phyloP scores from a whole-genome alignment of 2,329 filamentous ascomycete genomes.

The Arthrobotrys entomopaga region DNA sequence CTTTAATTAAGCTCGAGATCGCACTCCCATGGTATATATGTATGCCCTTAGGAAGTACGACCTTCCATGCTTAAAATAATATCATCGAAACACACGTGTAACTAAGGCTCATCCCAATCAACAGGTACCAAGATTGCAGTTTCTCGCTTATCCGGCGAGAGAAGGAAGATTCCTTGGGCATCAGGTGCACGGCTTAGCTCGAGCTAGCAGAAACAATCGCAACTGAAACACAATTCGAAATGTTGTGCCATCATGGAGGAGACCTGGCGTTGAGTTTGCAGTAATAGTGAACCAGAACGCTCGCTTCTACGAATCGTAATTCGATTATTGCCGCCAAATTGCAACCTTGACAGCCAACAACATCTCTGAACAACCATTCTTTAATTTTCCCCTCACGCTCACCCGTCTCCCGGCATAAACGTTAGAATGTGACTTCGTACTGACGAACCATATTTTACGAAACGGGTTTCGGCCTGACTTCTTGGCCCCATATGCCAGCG shows the following conservation, averaged over 20 bases:
- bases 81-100: constrained; percentile 54
- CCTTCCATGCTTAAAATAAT: constrained; percentile 33
- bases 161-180: constrained; percentile 17
- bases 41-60: constrained; percentile 27
- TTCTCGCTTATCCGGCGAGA: constrained; percentile 40
- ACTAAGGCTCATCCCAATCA: constrained; percentile 44
- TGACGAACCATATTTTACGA: constrained; percentile 33
- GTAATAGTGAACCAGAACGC: constrained; percentile 24
- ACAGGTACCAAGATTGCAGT: constrained; percentile 30
- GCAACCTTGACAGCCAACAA: constrained; percentile 22
- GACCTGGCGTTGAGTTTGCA: constrained; percentile 15
- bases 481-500: constrained; percentile 39
- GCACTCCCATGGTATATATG: constrained; percentile 12
- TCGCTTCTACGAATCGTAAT: constrained; percentile 45
- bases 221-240: constrained; percentile 50
- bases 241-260: constrained; percentile 26
- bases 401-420: constrained; percentile 11
- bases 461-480: constrained; percentile 12
- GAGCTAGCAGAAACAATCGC: constrained; percentile 34
- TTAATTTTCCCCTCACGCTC: constrained; percentile 8
- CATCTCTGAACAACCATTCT: constrained; percentile 14
- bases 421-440: constrained; percentile 30
- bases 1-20: constrained; percentile 4
- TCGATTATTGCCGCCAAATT: constrained; percentile 49
- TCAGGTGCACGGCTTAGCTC: constrained; percentile 38